These are phyloP conservation scores for Pseudozyma thailandica DNA, from an alignment of 1,284 basidiomycete species.

Conservation along the genomic window DNA sequence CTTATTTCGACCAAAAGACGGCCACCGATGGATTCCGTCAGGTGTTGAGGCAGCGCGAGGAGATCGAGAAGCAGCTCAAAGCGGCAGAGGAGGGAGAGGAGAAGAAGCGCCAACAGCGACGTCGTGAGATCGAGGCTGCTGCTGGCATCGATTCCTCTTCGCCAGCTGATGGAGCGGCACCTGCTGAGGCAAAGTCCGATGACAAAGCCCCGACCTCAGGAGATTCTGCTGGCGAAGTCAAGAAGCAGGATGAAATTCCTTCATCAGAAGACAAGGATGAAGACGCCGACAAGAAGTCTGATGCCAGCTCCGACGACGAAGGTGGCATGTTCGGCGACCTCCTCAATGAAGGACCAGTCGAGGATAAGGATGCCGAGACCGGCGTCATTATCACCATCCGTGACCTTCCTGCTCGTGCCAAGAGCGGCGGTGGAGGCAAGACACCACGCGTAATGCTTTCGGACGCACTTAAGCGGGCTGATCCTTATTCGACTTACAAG, in stretches of 20 bases:
- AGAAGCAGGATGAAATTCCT: neutral
- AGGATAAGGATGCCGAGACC: constrained; percentile 72
- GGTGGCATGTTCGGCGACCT: constrained; percentile 80
- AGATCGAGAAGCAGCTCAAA: constrained; percentile 47
- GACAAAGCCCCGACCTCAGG: neutral
- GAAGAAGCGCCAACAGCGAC: constrained; percentile 69
- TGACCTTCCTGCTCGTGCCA: constrained; percentile 52
- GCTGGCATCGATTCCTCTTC: constrained; percentile 10
- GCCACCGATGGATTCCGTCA: constrained; percentile 52
- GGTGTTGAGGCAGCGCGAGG: constrained; percentile 53
- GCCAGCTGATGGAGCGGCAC: constrained; percentile 4
- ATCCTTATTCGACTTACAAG: constrained; percentile 79
- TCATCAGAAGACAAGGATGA: constrained; percentile 7
- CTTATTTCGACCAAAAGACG: constrained; percentile 52
- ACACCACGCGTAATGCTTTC: constrained; percentile 59
- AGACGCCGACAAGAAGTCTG: constrained; percentile 7
- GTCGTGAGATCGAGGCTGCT: constrained; percentile 71
- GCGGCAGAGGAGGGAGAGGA: constrained; percentile 37
- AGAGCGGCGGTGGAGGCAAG: constrained; percentile 55
- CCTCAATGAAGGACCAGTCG: constrained; percentile 79
- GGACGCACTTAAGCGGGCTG: constrained; percentile 69
- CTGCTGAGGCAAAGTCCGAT: neutral
- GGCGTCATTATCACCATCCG: constrained; percentile 42
- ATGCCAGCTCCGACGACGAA: constrained; percentile 54
- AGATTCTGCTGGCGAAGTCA: neutral